Evolutionary conservation across 78 protist species (phyloP), one percentile per base, ranked within the genome.

Genomic region (slime mould (Dictyostelium discoideum)): DNA sequence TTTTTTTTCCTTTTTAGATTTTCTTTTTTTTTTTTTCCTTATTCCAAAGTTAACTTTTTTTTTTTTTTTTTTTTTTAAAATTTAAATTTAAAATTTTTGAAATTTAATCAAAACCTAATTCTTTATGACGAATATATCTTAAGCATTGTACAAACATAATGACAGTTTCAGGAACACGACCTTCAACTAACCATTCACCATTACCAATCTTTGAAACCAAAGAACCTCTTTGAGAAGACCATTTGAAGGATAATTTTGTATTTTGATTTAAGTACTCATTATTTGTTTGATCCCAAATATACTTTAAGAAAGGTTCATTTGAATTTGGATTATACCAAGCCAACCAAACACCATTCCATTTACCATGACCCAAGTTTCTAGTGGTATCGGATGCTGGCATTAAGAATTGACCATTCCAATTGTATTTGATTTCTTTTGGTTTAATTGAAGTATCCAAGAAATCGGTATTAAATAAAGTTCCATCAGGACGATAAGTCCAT

Each of bases 401-500:
- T 4, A 90, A 37, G 32, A 90, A 32, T 32, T 90, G 95, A 40
- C 95, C 95, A 73, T 90, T 82, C 95, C 95, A 90, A 20, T 46
- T 73, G 54, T 90, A 90, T 32, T 82, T 63, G n/a, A 90, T 67
- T 7, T 90, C 95, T 29, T 90, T 90, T 24, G 95, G 87, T 50
- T 39, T 63, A 24, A 90, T 73, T 44, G 80, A 81, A 29, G 87
- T 60, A 44, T 90, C 95, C 26, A 90, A 60, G 24, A 63, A 85
- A 29, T 90, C 95, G 5, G 95, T 78, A 78, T 90, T 90, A 32
- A 78, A 90, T 18, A 90, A 37, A 3, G 87, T 80, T 18, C 95
- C 95, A 46, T 90, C 95, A 8, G 95, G 88, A 26, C 95, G 74
- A 65, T 82, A 90, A 4, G 95, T 90, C 95, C 95, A 90, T 48